These are phyloP conservation scores for Pyrenula aspistea DNA, from an alignment of 495 filamentous ascomycete genomes.

Conservation along the genomic window DNA sequence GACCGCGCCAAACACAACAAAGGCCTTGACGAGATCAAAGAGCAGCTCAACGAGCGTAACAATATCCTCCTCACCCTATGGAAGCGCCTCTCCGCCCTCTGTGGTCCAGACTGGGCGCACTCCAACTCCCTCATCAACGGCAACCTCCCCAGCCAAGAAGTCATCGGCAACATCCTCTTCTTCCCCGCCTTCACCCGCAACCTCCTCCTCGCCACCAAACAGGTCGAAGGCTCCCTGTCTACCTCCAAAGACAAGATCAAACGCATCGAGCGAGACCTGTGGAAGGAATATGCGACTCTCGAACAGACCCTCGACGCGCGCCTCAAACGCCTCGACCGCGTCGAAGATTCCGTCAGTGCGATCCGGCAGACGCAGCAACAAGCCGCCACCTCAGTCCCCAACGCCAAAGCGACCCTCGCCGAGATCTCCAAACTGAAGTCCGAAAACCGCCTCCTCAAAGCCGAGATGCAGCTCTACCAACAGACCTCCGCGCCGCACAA, in stretches of 20 bases:
- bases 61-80: conserved; percentile 73
- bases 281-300: conserved; percentile 78
- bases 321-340: conserved; percentile 73
- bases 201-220: conserved; percentile 74
- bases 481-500: conserved; percentile 26
- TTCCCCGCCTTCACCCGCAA: conserved; percentile 83
- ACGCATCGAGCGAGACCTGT: conserved; percentile 74
- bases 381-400: conserved; percentile 25
- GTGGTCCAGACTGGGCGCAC: conserved; percentile 84
- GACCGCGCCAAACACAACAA: conserved; percentile 62
- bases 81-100: conserved; percentile 75
- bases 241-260: conserved; percentile 72
- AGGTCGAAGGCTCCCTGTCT: conserved; percentile 69
- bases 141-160: conserved; percentile 68
- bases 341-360: conserved; percentile 60
- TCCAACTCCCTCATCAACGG: conserved; percentile 82
- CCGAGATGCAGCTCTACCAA: conserved; percentile 67
- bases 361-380: conserved; percentile 23
- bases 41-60: conserved; percentile 84
- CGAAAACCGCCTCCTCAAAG: conserved; percentile 71
- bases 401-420: conserved; percentile 19
- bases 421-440: conserved; percentile 63
- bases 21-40: conserved; percentile 68
- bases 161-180: conserved; percentile 58
- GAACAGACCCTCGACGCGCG: conserved; percentile 70